Base-by-base conservation (phyloP, 805 yeast genomes). In the Sporopachydermia lactativora region DNA sequence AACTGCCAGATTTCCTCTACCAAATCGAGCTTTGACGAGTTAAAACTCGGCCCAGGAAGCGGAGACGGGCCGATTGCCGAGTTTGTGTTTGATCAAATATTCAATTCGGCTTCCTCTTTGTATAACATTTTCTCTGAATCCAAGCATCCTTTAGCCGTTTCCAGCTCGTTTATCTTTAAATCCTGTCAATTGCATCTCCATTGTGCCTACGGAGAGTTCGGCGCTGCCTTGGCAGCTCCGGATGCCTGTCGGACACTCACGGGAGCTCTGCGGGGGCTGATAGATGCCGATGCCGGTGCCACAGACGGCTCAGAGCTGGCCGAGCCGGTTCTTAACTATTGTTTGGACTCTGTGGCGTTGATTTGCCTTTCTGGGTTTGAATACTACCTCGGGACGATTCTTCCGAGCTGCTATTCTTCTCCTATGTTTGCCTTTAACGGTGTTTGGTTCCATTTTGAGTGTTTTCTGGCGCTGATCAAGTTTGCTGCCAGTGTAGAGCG, bases 1-100 rank as follows among this genome's bases (percentile, higher is more conserved):
- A 24, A 24, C 31, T 24, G 31, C n/a, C 31, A 24, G n/a, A 24
- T 24, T n/a, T 24, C 31, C n/a, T 24, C 31, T 24, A 24, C 31
- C n/a, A 24, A 24, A 24, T 24, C 31, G n/a, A 8, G 31, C n/a
- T 24, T 24, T 24, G 31, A 24, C n/a, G 31, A 24, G 8, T 24
- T 24, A 24, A 24, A 24, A 24, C 13, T 24, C 31, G 31, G n/a
- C 8, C n/a, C 31, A n/a, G 13, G 13, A 8, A 24, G n/a, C n/a
- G 8, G 8, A 24, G 31, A 24, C 13, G 31, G 31, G 8, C n/a
- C 31, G n/a, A 24, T 24, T 24, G 31, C 31, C n/a, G 31, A 24
- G 8, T 24, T 8, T 24, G 31, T 24, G 8, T 24, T 24, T n/a
- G n/a, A 24, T 24, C 31, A 24, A 24, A 24, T 24, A 24, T 24